These are phyloP conservation scores for Gossypium davidsonii DNA, from an alignment of 441 rosid genomes.

Conservation along the genomic window DNA sequence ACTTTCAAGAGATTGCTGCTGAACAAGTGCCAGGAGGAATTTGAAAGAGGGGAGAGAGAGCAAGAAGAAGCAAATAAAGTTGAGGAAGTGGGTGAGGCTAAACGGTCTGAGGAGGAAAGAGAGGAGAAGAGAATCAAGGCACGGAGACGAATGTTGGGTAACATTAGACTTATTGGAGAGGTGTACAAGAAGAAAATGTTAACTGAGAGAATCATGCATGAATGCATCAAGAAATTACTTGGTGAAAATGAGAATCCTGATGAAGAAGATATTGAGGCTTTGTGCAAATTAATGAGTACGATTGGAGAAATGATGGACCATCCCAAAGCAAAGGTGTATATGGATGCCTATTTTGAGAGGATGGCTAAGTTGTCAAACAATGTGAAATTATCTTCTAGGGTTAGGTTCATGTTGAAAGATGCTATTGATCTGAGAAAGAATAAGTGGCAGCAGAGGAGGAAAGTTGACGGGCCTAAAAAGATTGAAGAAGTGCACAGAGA, in stretches of 20 bases:
- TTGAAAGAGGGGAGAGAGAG: conserved; percentile 34
- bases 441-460: conserved; percentile 96
- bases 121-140: conserved; percentile 86
- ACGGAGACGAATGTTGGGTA: conserved; percentile 87
- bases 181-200: conserved; percentile 80
- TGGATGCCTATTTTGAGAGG: conserved; percentile 75
- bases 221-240: conserved; percentile 68
- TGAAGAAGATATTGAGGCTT: conserved; percentile 90
- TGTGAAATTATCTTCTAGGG: conserved; percentile 66
- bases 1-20: conserved; percentile 81
- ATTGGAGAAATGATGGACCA: conserved; percentile 90
- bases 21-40: conserved; percentile 91
- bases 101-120: conserved; percentile 57
- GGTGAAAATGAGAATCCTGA: conserved; percentile 78
- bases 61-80: conserved; percentile 8
- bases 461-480: conserved; percentile 97
- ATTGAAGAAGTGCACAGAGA: conserved; percentile 97
- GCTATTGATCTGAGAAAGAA: conserved; percentile 81
- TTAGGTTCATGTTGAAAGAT: conserved; percentile 91
- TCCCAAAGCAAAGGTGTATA: conserved; percentile 51
- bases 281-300: conserved; percentile 90
- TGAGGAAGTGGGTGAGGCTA: neutral
- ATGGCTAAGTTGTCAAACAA: conserved; percentile 62
- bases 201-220: conserved; percentile 89
- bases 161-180: conserved; percentile 95